These are phyloP conservation scores for Rubia tinctorum DNA, from an alignment of 305 asterid genomes.

Conservation along the genomic window DNA sequence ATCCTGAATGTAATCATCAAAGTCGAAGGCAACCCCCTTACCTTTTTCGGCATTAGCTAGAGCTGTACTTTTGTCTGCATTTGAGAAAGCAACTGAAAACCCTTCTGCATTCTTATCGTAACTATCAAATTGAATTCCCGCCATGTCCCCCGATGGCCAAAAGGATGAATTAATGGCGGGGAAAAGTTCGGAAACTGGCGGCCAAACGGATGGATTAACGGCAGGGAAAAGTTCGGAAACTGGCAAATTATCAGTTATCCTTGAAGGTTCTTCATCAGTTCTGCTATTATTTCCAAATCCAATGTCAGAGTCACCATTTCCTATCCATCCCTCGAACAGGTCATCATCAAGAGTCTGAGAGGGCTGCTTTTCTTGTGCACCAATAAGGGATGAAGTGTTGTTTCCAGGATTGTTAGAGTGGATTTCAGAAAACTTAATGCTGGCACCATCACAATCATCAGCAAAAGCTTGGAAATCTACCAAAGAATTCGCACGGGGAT, in stretches of 20 bases:
- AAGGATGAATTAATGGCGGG: too few relatives aligned
- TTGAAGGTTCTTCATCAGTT: constrained; percentile 18
- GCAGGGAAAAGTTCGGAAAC: constrained; percentile 11
- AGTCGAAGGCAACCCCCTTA: constrained; percentile 32
- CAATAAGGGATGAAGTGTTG: constrained; percentile 21
- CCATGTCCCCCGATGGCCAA: too few relatives aligned
- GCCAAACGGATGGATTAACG: too few relatives aligned
- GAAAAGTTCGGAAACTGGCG: constrained; percentile 14
- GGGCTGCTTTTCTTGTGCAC: constrained; percentile 13
- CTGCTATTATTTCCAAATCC: constrained; percentile 21
- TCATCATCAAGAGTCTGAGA: constrained; percentile 34
- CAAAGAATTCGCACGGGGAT: constrained; percentile 61
- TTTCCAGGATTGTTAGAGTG: constrained; percentile 23
- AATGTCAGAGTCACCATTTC: constrained; percentile 33
- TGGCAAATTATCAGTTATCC: constrained; percentile 15
- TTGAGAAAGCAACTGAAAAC: too few relatives aligned
- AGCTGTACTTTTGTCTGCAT: too few relatives aligned
- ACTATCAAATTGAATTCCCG: too few relatives aligned
- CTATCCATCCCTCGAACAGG: constrained; percentile 47
- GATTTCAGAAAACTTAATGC: constrained; percentile 27
- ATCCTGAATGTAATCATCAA: constrained; percentile 5
- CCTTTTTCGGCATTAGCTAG: neutral
- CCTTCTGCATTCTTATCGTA: too few relatives aligned
- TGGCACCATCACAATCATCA: constrained; percentile 23
- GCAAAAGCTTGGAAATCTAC: constrained; percentile 32